A percentile compares a stretch with the other conserved stretches of the same genome.
Conservation (phyloP, 768 basidiomycete genomes). For the Grammothele lineata region DNA sequence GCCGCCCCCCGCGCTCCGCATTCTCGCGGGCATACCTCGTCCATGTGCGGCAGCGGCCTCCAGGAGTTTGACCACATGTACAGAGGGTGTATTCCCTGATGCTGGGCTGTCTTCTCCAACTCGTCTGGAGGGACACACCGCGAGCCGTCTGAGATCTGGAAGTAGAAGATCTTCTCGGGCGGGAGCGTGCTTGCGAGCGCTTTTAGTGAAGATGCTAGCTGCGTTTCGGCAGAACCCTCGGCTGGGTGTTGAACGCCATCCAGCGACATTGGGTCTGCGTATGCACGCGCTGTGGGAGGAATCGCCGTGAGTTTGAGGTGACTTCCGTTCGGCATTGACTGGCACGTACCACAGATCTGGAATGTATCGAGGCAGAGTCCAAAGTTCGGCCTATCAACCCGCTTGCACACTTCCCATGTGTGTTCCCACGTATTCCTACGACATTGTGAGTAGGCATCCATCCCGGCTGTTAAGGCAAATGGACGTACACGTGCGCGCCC, state of each 20-base stretch:
- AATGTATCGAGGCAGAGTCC: slow-evolving; percentile 30
- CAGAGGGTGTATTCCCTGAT: slow-evolving; percentile 22
- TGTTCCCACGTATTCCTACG: slow-evolving; percentile 28
- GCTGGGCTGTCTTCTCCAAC: slow-evolving; percentile 15
- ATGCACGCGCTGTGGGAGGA: slow-evolving; percentile 24
- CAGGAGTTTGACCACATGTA: slow-evolving; percentile 28
- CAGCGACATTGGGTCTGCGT: slow-evolving; percentile 21
- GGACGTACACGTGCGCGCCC: slow-evolving; percentile 26
- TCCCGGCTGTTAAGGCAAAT: not conserved
- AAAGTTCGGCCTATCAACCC: slow-evolving; percentile 26
- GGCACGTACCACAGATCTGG: slow-evolving; percentile 25
- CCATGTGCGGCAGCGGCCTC: slow-evolving; percentile 26
- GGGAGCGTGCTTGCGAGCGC: slow-evolving; percentile 19
- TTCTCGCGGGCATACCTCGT: slow-evolving; percentile 13
- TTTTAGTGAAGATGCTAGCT: slow-evolving; percentile 18
- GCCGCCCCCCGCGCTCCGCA: slow-evolving; percentile 2
- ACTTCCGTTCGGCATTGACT: too few species aligned
- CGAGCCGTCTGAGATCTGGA: slow-evolving; percentile 30
- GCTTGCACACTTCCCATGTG: slow-evolving; percentile 28
- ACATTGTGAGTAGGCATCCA: not conserved
- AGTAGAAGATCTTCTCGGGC: slow-evolving; percentile 27
- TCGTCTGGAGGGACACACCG: slow-evolving; percentile 14
- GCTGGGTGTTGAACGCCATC: slow-evolving; percentile 9
- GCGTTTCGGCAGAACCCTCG: slow-evolving; percentile 8
- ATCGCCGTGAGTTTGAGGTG: too few species aligned